Evolutionary conservation across 306 rosid genomes (phyloP), one percentile per base, ranked within the genome.

Genomic region (Vigna angularis): DNA sequence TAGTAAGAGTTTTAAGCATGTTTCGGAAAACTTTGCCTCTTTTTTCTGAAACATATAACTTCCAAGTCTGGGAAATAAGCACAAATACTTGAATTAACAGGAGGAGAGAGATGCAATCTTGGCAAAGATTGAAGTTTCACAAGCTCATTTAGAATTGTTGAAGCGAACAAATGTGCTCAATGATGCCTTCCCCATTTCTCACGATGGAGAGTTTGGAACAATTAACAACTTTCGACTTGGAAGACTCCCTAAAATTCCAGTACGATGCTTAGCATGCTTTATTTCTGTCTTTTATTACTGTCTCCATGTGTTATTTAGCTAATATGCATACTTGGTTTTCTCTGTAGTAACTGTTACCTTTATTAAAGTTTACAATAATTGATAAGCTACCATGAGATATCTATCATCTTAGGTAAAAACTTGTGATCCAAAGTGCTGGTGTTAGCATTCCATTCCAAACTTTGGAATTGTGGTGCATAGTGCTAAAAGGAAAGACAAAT

Each of bases 141-240:
- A 95, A 84, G 98, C 97, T 69, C 99, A 95, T 83, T 86, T 95
- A 72, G 99, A 95, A 79, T 83, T 91, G 85, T 79, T 95, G 87
- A 95, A 95, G 86, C 88, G 87, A 85, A 95, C 96, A 63, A 95
- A 95, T 70, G 98, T 95, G 52, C 93, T 95, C 51, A 95, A 93
- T 78, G 99, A 95, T 67, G 96, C 99, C 70, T 95, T 95, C 79
- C 98, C 99, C 47, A 93, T 95, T 73, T 91, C 93, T 42, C 99
- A 95, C 51, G 99, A 95, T 73, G 98, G 99, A 79, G 99, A 95
- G 18, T 93, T 95, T 65, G 99, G 98, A 84, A 95, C 99, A 58
- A 95, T 90, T 32, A 95, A 95, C 88, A 95, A 93, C 78, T 95
- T 92, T 76, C 95, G 99, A 77, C 97, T 95, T 58, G 99, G 99